phyloP scores from a whole-genome alignment of 345 rosid genomes.

The Theobroma cacao region DNA sequence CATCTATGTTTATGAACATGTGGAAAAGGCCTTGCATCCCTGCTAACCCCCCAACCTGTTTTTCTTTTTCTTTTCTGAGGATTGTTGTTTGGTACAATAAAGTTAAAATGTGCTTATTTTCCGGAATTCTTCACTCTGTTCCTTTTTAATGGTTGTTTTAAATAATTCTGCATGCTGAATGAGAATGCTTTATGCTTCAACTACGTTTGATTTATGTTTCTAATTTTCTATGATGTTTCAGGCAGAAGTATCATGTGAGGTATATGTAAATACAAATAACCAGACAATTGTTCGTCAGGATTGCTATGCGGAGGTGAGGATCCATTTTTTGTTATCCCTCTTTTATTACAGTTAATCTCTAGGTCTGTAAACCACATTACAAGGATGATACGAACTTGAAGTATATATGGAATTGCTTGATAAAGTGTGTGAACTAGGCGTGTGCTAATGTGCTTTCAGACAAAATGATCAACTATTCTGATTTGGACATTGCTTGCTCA shows the following conservation, averaged over 20 bases:
- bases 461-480: neutral
- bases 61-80: neutral
- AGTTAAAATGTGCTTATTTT: neutral
- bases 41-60: neutral
- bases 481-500: neutral
- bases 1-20: neutral
- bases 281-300: constrained; percentile 63
- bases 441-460: neutral
- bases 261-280: constrained; percentile 54
- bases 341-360: neutral
- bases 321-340: neutral
- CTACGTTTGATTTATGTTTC: neutral
- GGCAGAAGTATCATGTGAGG: constrained; percentile 74
- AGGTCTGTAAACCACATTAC: constrained; percentile 1
- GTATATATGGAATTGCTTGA: neutral
- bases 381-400: neutral
- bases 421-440: neutral
- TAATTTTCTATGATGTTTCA: constrained; percentile 37
- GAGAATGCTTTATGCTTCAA: constrained; percentile 1
- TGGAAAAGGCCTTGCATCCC: neutral
- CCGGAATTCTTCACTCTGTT: neutral
- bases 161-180: neutral
- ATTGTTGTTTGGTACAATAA: neutral
- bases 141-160: neutral
- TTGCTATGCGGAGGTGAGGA: constrained; percentile 62